A percentile compares a stretch with the other conserved stretches of the same genome.
Conservation (phyloP, 352 stramenopile genomes). For the Phytophthora rubi region DNA sequence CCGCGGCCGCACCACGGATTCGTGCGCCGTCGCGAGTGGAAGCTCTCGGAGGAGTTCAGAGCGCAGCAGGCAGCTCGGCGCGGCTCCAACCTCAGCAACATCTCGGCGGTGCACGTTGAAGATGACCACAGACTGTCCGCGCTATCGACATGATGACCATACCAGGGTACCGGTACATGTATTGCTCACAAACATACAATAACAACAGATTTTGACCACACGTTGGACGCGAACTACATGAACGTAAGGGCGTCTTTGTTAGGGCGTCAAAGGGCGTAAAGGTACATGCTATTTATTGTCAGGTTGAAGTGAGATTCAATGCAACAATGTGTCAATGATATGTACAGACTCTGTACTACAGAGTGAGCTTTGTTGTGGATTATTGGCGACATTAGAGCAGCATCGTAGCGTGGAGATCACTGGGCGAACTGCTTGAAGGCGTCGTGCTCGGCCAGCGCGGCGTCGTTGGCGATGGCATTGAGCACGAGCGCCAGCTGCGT, state of each 20-base stretch:
- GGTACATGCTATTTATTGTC: too few species aligned
- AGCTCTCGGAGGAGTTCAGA: constrained; percentile 68
- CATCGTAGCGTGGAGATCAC: background rate
- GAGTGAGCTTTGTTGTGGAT: constrained; percentile 1
- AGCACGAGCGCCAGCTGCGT: constrained; percentile 65
- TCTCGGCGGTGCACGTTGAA: constrained; percentile 47
- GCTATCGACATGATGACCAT: constrained; percentile 14
- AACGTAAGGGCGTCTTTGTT: too few species aligned
- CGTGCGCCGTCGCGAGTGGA: constrained; percentile 77
- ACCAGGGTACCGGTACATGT: background rate
- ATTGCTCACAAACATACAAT: background rate
- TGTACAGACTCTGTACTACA: constrained; percentile 24
- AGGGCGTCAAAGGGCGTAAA: too few species aligned
- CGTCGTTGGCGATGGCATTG: constrained; percentile 68
- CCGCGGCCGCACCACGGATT: constrained; percentile 64
- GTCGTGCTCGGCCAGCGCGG: constrained; percentile 45
- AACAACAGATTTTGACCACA: constrained; percentile 14
- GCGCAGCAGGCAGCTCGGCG: constrained; percentile 40
- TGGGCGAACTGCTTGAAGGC: constrained; percentile 69
- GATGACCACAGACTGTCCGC: constrained; percentile 37
- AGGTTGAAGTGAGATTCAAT: background rate
- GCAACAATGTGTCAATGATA: background rate
- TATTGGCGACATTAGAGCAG: constrained; percentile 6
- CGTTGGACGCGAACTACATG: too few species aligned
- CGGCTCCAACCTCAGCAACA: constrained; percentile 41